Base-by-base conservation (phyloP, 2,329 filamentous ascomycete species). In the Colletotrichum plurivorum region DNA sequence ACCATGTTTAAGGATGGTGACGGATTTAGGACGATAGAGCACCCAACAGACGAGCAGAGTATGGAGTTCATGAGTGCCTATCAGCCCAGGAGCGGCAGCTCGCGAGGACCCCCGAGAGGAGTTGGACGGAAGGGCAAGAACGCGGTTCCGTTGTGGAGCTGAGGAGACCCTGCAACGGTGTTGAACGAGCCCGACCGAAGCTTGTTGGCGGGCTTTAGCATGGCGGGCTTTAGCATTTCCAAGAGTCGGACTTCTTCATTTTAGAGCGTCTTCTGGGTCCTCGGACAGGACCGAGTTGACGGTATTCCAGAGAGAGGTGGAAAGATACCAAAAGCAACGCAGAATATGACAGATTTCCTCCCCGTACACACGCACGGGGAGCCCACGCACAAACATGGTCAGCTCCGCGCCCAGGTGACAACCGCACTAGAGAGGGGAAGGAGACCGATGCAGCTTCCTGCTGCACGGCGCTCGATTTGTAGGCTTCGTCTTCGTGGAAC, bases 1-100 rank as follows among this genome's bases (percentile, higher is more conserved):
- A 89, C 91, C 22, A 87, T 97, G 1, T 90, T 98, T 73, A 90
- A 90, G 75, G 93, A 96, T 20, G 89, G 90, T 5, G 93, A 97
- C 6, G 93, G 93, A 25, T 92, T 92, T 79, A 78, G 82, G 5
- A 72, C 60, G 1, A 78, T 80, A 41, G 72, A 76, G 9, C 70
- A 72, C 1, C 46, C 70, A 5, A 55, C 66, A 6, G 76, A 76
- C 1, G 81, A 82, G n/a, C 73, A 75, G 27, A 62, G 67, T 10
- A 70, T 77, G 49, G 79, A 80, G 15, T 56, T 76, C 7, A 73
- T 75, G 51, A 72, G 73, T 3, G 54, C 59, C 15, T 45, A 73
- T 41, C 56, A 56, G 15, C 56, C 67, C 25, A 68, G 72, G 73
- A 9, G 75, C 71, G 66, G 65, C 55, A 58, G 63, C 20, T 16